Evolutionary conservation across 164 flowering plant genomes (phyloP).

Genomic region (Taxillus chinensis): DNA sequence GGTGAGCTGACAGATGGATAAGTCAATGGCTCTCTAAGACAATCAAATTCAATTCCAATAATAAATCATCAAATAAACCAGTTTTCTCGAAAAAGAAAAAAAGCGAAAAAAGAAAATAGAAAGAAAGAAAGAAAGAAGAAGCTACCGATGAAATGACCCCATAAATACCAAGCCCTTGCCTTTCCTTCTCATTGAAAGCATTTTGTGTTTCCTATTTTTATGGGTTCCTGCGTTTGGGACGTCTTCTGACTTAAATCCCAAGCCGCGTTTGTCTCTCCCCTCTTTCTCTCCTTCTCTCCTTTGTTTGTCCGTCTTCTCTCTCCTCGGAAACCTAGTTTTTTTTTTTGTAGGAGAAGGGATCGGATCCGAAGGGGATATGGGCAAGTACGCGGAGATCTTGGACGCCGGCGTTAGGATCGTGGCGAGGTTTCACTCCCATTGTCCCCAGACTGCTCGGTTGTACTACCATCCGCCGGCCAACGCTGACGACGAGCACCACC

Average conservation of each 20-base stretch:
- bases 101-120: too few species aligned
- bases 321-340: too few species aligned
- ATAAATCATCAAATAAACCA: too few species aligned
- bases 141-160: background rate
- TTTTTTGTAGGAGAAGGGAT: too few species aligned
- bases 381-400: conserved; percentile 28
- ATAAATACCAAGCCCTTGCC: background rate
- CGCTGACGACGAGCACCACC: conserved; percentile 1
- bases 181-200: background rate
- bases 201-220: background rate
- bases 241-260: background rate
- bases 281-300: background rate
- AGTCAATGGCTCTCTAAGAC: too few species aligned
- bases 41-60: too few species aligned
- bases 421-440: conserved; percentile 33
- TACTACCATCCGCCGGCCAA: conserved; percentile 32
- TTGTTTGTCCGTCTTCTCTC: too few species aligned
- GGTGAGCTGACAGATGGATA: too few species aligned
- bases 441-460: conserved; percentile 38
- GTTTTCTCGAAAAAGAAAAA: too few species aligned
- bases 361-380: conserved; percentile 8
- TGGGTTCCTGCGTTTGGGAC: background rate
- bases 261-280: background rate
- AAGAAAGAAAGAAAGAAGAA: too few species aligned
- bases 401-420: conserved; percentile 26